These are phyloP conservation scores for Alternaria ethzedia DNA, from an alignment of 2,329 filamentous ascomycete genomes.

Conservation along the genomic window DNA sequence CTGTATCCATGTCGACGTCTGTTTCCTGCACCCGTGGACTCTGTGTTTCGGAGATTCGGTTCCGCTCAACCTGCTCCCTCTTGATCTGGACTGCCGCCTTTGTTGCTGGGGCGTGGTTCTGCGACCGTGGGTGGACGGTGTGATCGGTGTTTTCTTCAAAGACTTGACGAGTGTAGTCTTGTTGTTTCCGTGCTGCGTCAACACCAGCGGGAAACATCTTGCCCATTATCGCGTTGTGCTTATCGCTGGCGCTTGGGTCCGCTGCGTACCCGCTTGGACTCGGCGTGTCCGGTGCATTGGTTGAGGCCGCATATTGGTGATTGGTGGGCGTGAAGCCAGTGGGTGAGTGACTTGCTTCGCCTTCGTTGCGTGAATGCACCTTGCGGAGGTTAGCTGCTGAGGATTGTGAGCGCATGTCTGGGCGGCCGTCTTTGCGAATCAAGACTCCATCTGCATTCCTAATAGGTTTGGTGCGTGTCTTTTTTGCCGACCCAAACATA, in stretches of 20 bases:
- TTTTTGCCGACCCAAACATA: slow-evolving; percentile 53
- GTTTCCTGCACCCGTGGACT: slow-evolving; percentile 20
- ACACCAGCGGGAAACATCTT: slow-evolving; percentile 48
- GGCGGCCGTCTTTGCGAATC: slow-evolving; percentile 59
- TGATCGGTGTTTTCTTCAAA: slow-evolving; percentile 40
- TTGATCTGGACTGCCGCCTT: slow-evolving; percentile 26
- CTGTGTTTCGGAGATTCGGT: slow-evolving; percentile 17
- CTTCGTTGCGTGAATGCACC: slow-evolving; percentile 58
- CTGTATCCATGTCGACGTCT: slow-evolving; percentile 33
- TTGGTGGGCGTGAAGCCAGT: slow-evolving; percentile 34
- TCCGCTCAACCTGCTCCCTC: slow-evolving; percentile 26
- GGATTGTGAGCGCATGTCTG: slow-evolving; percentile 60
- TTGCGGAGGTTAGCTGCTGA: slow-evolving; percentile 60
- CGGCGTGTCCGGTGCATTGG: slow-evolving; percentile 31
- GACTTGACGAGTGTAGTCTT: slow-evolving; percentile 42
- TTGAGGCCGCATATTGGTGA: slow-evolving; percentile 18
- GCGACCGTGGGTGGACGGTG: slow-evolving; percentile 28
- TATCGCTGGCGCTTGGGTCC: slow-evolving; percentile 24
- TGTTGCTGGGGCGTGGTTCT: slow-evolving; percentile 13
- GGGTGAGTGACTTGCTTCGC: slow-evolving; percentile 31
- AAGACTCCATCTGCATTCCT: slow-evolving; percentile 58
- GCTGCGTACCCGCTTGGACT: slow-evolving; percentile 28
- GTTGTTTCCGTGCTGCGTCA: slow-evolving; percentile 38
- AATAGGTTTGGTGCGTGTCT: slow-evolving; percentile 58
- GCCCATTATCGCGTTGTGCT: slow-evolving; percentile 44